Evolutionary conservation across 164 flowering plant species (phyloP), one percentile per base, ranked within the genome.

Genomic region (Annona squamosa): DNA sequence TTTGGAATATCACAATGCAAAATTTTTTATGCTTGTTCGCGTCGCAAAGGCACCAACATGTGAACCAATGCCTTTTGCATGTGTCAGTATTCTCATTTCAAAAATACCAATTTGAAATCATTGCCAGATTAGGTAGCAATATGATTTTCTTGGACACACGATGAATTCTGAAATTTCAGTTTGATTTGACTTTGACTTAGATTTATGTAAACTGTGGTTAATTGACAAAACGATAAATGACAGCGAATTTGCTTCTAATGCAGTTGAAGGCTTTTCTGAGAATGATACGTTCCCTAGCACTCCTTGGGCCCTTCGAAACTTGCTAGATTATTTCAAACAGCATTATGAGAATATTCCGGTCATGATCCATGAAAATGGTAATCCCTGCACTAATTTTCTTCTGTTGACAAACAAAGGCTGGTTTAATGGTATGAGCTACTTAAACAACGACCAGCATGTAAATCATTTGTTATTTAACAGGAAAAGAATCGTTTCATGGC

Each of bases 321-420:
- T 71, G 73, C 48, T 62, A 66, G 73, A 71, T 7, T 71, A 71
- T 37, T 2, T 71, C 66, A 71, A 71, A 63, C 47, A 42, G 19
- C 43, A 59, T 17, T 71, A 71, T 13, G 26, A 62, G 62, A 63
- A 71, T 71, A n/a, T 52, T 45, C 41, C 48, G 2, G 48, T 71
- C 2, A n/a, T 59, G 4, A 61, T 71, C 48, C 73, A 71, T 71
- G 73, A 71, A 71, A 71, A 71, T 44, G 73, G 73, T 71, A 71
- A 59, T 4, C 5, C 10, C 59, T 26, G 37, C 37, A 26, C 37
- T 26, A 26, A 26, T 26, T 26, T 26, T 26, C 37, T 26, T 26
- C 37, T 26, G 37, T 26, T 26, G 37, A 26, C 37, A 26, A 26
- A 26, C 48, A 69, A 16, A 69, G 26, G 7, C 6, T 26, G 13